Conservation (phyloP, 768 basidiomycete species). For the Russula sp. region DNA sequence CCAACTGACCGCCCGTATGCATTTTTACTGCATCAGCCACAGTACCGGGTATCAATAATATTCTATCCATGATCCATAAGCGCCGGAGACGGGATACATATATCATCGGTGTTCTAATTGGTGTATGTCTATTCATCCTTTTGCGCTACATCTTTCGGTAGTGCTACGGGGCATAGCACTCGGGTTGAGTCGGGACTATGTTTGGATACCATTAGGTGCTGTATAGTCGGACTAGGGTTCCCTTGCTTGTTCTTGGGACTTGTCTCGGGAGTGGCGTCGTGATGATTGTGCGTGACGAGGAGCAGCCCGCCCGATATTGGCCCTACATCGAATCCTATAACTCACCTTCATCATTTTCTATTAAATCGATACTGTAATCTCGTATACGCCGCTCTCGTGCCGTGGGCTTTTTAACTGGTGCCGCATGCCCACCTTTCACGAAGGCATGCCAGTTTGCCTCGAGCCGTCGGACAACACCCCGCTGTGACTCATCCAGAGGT, state of each 20-base stretch:
- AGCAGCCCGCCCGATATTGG: neutral
- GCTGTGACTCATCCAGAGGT: slow-evolving; percentile 30
- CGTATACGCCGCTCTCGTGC: slow-evolving; percentile 15
- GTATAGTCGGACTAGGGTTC: neutral
- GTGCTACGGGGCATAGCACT: neutral
- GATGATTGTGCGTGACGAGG: neutral
- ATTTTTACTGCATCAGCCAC: slow-evolving; percentile 41
- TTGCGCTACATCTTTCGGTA: slow-evolving; percentile 40
- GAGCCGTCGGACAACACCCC: slow-evolving; percentile 62
- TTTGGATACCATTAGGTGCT: slow-evolving; percentile 10
- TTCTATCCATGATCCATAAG: slow-evolving; percentile 88
- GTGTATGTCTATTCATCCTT: slow-evolving; percentile 64
- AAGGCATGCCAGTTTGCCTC: slow-evolving; percentile 69
- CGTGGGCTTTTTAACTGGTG: neutral
- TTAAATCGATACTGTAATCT: slow-evolving; percentile 17
- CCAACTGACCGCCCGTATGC: neutral
- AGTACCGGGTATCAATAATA: slow-evolving; percentile 90
- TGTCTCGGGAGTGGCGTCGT: neutral
- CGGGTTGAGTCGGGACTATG: neutral
- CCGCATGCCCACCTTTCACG: slow-evolving; percentile 38
- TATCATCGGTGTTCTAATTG: slow-evolving; percentile 83
- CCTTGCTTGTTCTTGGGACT: neutral
- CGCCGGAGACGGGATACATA: slow-evolving; percentile 84
- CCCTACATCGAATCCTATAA: neutral
- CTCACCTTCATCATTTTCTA: slow-evolving; percentile 10